Evolutionary conservation across 2,329 filamentous ascomycete genomes (phyloP), one percentile per base, ranked within the genome.

Genomic region (Celoporthe dispersa): DNA sequence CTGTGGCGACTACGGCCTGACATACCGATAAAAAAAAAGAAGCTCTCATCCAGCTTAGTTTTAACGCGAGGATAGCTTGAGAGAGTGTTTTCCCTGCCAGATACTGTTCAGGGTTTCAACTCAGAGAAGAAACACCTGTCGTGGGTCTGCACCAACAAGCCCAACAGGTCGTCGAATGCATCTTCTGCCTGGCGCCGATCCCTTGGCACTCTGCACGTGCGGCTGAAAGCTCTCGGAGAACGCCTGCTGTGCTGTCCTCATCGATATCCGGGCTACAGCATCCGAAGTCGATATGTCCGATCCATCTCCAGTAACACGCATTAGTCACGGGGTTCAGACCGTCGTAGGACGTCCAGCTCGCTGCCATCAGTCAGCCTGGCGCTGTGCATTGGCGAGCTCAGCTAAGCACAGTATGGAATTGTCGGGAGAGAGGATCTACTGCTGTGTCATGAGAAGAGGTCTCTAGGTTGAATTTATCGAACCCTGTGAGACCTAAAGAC

Each of bases 341-440:
- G 35, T 12, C 5, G 37, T 57, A 35, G 60, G 57, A 35, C 16
- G 35, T 28, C 48, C 28, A 39, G 5, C 14, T 31, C n/a, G 48
- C 55, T 51, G 41, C 37, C 64, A 35, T 37, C 60, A 51, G 31
- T 31, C 19, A 33, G 33, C 51, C 64, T 69, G 62, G 48, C 31
- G 70, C 70, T 61, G 67, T 71, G 51, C 48, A 14, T 63, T 69
- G 31, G 8, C 41, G 28, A 55, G 51, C 60, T 64, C 48, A 68
- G n/a, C 33, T n/a, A 19, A 16, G 19, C 48, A 39, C 12, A 51
- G 57, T 33, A 37, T 41, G 63, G 22, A 3, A 44, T 51, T 25
- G 22, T 65, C 33, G 48, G 48, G 63, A 28, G n/a, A 11, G 3
- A 28, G n/a, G n/a, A 22, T 14, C n/a, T 12, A 8, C 48, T 57